Evolutionary conservation across 2,329 filamentous ascomycete species (phyloP), one percentile per base, ranked within the genome.

Genomic region (Thelonectria blattea): DNA sequence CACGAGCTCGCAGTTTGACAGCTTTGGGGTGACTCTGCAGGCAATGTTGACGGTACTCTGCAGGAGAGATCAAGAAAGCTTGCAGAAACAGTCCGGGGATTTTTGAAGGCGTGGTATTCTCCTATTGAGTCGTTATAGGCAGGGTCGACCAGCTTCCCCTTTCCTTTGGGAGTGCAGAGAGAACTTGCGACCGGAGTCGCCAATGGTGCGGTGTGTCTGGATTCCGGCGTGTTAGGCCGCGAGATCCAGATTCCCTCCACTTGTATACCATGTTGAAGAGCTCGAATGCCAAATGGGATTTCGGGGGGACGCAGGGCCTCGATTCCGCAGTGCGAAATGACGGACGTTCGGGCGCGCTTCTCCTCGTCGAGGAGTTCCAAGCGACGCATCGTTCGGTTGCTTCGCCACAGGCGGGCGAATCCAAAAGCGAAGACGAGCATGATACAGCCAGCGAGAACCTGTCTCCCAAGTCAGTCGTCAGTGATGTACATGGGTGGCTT

Each of bases 241-340:
- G 87, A 88, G 51, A 91, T 86, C 88, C 90, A 92, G 52, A 97
- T 93, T 4, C 92, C 93, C 65, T 96, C 91, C 8, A 96, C 86
- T 72, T 94, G 86, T 45, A 96, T 81, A 6, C 93, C 93, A 67
- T 86, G 90, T 73, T 97, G 89, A 48, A 97, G 86, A 7, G 93
- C 93, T 67, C 91, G 88, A 54, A 95, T 86, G 18, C 94, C 93
- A 70, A 97, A 97, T 0, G 92, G 93, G 37, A 96, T 86, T 10
- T 91, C 88, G 52, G 85, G 80, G 17, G 68, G 60, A 27, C 73
- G 70, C 53, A 73, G 51, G 17, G 68, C 60, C 6, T 74, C 64
- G 49, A 86, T 80, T 69, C 81, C 86, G 63, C 79, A 87, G 73
- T 76, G 84, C 63, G 76, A 83, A 79, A 87, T 80, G 69, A 86